Conservation (phyloP, 2,329 filamentous ascomycete species). For the Cercospora sesami region DNA sequence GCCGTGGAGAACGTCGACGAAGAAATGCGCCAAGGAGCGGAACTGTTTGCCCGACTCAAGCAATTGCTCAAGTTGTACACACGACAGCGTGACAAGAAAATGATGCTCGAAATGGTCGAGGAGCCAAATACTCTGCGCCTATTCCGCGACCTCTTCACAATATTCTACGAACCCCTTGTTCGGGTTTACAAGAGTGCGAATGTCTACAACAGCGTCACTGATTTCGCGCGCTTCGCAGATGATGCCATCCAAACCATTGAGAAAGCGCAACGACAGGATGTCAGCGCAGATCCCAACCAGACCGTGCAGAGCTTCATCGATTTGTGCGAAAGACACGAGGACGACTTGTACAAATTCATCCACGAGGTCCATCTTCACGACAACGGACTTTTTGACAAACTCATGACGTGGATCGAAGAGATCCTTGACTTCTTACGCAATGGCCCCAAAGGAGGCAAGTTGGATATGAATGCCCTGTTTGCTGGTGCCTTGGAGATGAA, state of each 20-base stretch:
- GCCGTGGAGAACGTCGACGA: conserved; percentile 89
- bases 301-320: conserved; percentile 98
- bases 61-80: conserved; percentile 91
- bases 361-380: conserved; percentile 97
- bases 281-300: conserved; percentile 93
- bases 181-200: conserved; percentile 98
- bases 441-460: conserved; percentile 74
- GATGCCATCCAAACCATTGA: conserved; percentile 84
- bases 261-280: conserved; percentile 69
- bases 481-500: conserved; percentile 71
- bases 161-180: conserved; percentile 97
- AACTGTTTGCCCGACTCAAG: conserved; percentile 92
- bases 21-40: conserved; percentile 82
- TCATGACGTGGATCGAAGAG: conserved; percentile 96
- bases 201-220: conserved; percentile 94
- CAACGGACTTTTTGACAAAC: conserved; percentile 89
- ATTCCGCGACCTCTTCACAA: conserved; percentile 93
- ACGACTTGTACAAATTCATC: conserved; percentile 98
- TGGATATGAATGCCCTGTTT: conserved; percentile 94
- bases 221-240: conserved; percentile 90
- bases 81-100: conserved; percentile 87
- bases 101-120: conserved; percentile 95
- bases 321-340: conserved; percentile 87
- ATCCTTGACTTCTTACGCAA: conserved; percentile 91
- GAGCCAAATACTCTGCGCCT: conserved; percentile 96